Evolutionary conservation across 1,284 basidiomycete genomes (phyloP).

Genomic region (Ceratobasidium sp.): DNA sequence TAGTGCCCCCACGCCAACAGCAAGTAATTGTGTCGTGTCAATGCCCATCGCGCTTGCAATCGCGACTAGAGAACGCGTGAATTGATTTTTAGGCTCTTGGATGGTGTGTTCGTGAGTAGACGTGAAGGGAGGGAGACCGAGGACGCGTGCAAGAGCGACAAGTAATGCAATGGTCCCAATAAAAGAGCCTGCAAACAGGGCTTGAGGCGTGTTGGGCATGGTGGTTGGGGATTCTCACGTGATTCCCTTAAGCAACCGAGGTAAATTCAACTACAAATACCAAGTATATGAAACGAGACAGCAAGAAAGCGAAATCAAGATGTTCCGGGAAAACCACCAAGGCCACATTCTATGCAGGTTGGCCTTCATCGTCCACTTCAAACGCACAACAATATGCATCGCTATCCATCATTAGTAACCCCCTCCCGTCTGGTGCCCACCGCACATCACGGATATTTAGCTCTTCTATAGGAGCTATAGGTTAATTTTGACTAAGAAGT

Average conservation of each 20-base stretch:
- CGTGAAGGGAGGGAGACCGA: conserved; percentile 34
- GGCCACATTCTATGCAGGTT: background rate
- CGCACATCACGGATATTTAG: conserved; percentile 71
- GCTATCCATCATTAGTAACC: conserved; percentile 74
- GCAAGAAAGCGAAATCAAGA: background rate
- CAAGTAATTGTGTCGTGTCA: conserved; percentile 35
- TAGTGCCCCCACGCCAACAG: conserved; percentile 23
- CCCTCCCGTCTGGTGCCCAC: conserved; percentile 88
- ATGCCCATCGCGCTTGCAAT: conserved; percentile 33
- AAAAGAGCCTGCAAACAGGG: conserved; percentile 32
- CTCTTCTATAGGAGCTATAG: conserved; percentile 59
- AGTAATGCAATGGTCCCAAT: conserved; percentile 23
- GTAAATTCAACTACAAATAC: background rate
- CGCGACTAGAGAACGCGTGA: conserved; percentile 35
- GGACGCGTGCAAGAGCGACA: conserved; percentile 13
- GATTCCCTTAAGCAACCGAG: background rate
- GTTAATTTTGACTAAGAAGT: conserved; percentile 13
- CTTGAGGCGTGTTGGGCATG: conserved; percentile 30
- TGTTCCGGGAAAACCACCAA: background rate
- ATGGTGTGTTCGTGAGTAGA: conserved; percentile 37
- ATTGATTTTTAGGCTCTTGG: conserved; percentile 27
- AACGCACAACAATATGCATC: conserved; percentile 86
- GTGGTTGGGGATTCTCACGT: conserved; percentile 27
- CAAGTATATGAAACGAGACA: background rate
- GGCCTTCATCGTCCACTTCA: conserved; percentile 69